These are phyloP conservation scores for Alternaria triticina DNA, from an alignment of 2,329 filamentous ascomycete genomes.

Conservation along the genomic window DNA sequence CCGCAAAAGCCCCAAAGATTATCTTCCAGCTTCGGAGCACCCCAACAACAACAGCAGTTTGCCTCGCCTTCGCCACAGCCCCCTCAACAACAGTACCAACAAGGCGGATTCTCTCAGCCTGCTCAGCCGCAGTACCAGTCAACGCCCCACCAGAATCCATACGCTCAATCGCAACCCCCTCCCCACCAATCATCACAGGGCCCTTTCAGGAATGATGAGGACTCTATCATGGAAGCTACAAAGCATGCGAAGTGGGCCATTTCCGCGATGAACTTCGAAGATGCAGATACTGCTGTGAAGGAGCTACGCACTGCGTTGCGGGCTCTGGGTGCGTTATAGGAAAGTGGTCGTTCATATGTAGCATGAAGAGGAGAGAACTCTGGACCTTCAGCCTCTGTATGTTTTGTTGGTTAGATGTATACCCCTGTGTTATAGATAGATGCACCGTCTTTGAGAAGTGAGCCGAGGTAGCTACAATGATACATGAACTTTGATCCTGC, in stretches of 20 bases:
- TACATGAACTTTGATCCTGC: neutral
- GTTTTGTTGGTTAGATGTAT: slow-evolving; percentile 17
- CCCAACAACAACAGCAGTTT: slow-evolving; percentile 15
- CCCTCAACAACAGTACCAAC: slow-evolving; percentile 8
- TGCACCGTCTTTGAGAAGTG: neutral
- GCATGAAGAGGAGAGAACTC: neutral
- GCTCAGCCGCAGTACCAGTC: slow-evolving; percentile 17
- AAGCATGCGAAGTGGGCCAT: slow-evolving; percentile 98
- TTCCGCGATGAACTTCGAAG: slow-evolving; percentile 94
- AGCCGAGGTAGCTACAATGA: neutral
- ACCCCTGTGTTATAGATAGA: slow-evolving; percentile 22
- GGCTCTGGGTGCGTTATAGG: slow-evolving; percentile 64
- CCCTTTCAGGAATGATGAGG: slow-evolving; percentile 67
- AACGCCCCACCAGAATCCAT: slow-evolving; percentile 24
- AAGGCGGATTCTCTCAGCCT: slow-evolving; percentile 9
- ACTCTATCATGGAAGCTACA: slow-evolving; percentile 77
- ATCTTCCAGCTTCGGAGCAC: slow-evolving; percentile 13
- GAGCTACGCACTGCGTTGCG: slow-evolving; percentile 80
- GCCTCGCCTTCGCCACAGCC: slow-evolving; percentile 5
- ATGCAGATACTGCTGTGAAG: slow-evolving; percentile 85
- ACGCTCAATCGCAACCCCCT: slow-evolving; percentile 24
- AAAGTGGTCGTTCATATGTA: neutral
- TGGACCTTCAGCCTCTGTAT: neutral
- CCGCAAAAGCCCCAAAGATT: slow-evolving; percentile 12
- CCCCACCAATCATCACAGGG: slow-evolving; percentile 38